phyloP scores from a whole-genome alignment of 805 yeast genomes.

The Saccharomycopsis selenospora region DNA sequence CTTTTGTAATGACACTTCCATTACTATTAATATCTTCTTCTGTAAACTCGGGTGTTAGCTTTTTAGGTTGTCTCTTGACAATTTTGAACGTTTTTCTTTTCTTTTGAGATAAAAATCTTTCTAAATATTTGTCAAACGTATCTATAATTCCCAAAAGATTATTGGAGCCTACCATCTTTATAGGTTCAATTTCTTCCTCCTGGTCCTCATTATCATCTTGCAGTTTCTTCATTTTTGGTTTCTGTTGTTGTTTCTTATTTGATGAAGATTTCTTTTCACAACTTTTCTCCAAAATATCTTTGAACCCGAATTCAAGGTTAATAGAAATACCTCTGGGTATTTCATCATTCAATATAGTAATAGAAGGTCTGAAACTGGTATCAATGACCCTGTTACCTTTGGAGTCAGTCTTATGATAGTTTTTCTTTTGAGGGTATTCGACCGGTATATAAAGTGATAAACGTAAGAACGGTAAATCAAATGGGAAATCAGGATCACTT shows the following conservation, averaged over 20 bases:
- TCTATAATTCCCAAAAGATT: slow-evolving; percentile 48
- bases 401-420: neutral
- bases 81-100: slow-evolving; percentile 57
- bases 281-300: slow-evolving; percentile 33
- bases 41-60: neutral
- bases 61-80: slow-evolving; percentile 30
- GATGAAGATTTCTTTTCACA: slow-evolving; percentile 25
- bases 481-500: slow-evolving; percentile 69
- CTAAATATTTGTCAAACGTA: slow-evolving; percentile 53
- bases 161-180: slow-evolving; percentile 30
- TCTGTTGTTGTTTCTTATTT: slow-evolving; percentile 11
- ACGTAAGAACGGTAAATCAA: slow-evolving; percentile 47
- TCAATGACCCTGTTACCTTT: neutral
- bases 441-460: slow-evolving; percentile 49
- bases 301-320: slow-evolving; percentile 62
- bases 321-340: slow-evolving; percentile 63
- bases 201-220: slow-evolving; percentile 3
- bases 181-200: slow-evolving; percentile 14
- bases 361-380: slow-evolving; percentile 35
- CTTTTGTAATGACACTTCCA: neutral
- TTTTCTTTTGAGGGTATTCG: slow-evolving; percentile 39
- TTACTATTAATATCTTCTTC: neutral
- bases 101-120: slow-evolving; percentile 49
- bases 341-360: slow-evolving; percentile 55
- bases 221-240: slow-evolving; percentile 4